Evolutionary conservation across 345 rosid genomes (phyloP).

Genomic region (Leavenworthia alabamica): DNA sequence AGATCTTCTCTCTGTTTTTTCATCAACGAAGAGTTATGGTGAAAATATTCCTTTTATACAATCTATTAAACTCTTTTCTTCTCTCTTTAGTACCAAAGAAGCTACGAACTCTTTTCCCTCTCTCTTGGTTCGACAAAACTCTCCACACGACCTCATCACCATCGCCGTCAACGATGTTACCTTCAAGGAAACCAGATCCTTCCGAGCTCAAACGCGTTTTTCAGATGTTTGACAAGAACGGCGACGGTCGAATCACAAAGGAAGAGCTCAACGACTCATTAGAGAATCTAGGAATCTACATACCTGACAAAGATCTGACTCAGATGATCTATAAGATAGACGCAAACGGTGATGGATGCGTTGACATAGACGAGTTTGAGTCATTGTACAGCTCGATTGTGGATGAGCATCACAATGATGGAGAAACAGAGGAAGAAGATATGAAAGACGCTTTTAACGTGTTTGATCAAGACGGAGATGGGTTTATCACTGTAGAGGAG

Average conservation of each 20-base stretch:
- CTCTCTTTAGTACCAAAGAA: slow-evolving; percentile 31
- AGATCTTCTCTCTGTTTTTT: slow-evolving; percentile 10
- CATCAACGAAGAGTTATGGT: slow-evolving; percentile 18
- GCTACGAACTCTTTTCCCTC: slow-evolving; percentile 20
- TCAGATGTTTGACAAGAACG: slow-evolving; percentile 34
- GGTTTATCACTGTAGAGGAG: too few relatives aligned
- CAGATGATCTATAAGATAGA: slow-evolving; percentile 33
- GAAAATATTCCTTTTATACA: slow-evolving; percentile 30
- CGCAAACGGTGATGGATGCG: slow-evolving; percentile 30
- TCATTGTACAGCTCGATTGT: slow-evolving; percentile 28
- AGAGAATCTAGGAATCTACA: slow-evolving; percentile 35
- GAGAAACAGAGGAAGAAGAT: slow-evolving; percentile 32
- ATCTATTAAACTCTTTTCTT: slow-evolving; percentile 25
- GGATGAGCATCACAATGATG: slow-evolving; percentile 26
- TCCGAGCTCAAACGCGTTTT: slow-evolving; percentile 32
- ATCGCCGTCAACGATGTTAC: not conserved
- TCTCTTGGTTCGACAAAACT: slow-evolving; percentile 30
- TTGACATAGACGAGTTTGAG: slow-evolving; percentile 32
- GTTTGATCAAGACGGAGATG: slow-evolving; percentile 31
- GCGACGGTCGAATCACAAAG: slow-evolving; percentile 33
- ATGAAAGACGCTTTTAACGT: slow-evolving; percentile 37
- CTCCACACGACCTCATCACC: slow-evolving; percentile 16
- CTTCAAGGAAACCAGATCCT: slow-evolving; percentile 2
- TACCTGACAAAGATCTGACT: slow-evolving; percentile 26
- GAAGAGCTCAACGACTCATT: slow-evolving; percentile 31